A percentile compares a stretch with the other conserved stretches of the same genome.
Evolutionary conservation across 2,329 filamentous ascomycete species (phyloP).

Genomic region (Fusarium buxicola): DNA sequence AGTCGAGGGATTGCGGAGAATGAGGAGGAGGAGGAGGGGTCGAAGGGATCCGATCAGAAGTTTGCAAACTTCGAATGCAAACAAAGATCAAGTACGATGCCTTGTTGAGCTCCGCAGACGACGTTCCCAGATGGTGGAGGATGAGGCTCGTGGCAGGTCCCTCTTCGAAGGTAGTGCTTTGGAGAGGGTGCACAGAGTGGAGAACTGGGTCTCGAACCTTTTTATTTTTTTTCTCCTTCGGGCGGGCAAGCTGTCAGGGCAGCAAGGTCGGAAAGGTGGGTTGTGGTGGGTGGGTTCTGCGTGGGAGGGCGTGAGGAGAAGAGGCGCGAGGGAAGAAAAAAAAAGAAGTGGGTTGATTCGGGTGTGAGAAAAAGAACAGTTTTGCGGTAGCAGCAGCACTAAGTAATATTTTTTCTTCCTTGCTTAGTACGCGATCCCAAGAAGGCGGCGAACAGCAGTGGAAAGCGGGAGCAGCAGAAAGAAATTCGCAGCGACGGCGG

Average conservation of each 20-base stretch:
- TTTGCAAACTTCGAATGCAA: slow-evolving; percentile 38
- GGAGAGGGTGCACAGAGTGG: slow-evolving; percentile 60
- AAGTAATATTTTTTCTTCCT: slow-evolving; percentile 25
- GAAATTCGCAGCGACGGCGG: slow-evolving; percentile 28
- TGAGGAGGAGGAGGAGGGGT: slow-evolving; percentile 23
- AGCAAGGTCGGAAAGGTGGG: slow-evolving; percentile 46
- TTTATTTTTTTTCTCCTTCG: slow-evolving; percentile 52
- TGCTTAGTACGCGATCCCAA: slow-evolving; percentile 37
- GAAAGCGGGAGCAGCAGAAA: slow-evolving; percentile 17
- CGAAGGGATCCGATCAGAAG: slow-evolving; percentile 23
- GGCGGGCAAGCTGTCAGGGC: slow-evolving; percentile 46
- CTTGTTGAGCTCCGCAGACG: slow-evolving; percentile 46
- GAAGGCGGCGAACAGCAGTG: slow-evolving; percentile 25
- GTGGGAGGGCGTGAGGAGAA: slow-evolving; percentile 39
- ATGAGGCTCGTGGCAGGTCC: slow-evolving; percentile 56
- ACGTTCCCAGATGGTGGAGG: slow-evolving; percentile 53
- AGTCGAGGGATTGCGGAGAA: slow-evolving; percentile 42
- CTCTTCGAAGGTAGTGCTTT: slow-evolving; percentile 57
- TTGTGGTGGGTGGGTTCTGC: slow-evolving; percentile 39
- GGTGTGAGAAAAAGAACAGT: slow-evolving; percentile 39
- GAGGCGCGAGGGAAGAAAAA: slow-evolving; percentile 39
- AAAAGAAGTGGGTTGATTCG: slow-evolving; percentile 42
- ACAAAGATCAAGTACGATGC: slow-evolving; percentile 43
- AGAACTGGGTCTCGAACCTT: slow-evolving; percentile 59
- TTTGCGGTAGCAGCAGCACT: slow-evolving; percentile 33